Conservation (phyloP, 2,329 filamentous ascomycete species). For the Elsinoe necatrix region DNA sequence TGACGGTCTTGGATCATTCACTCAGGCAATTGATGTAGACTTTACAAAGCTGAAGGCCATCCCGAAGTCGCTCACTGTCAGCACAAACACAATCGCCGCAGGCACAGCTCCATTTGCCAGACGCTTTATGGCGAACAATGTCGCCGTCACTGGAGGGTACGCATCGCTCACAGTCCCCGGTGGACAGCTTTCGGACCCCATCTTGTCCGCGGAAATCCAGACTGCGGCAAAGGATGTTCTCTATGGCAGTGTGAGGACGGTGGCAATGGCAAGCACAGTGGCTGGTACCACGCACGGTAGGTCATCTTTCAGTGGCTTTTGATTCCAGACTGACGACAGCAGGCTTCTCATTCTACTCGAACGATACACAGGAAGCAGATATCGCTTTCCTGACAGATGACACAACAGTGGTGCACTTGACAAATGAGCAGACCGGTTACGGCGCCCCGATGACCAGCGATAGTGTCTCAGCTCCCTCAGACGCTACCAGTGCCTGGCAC, state of each 20-base stretch:
- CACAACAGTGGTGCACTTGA: conserved; percentile 36
- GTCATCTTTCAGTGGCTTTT: neutral
- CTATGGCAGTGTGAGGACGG: conserved; percentile 62
- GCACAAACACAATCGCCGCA: conserved; percentile 13
- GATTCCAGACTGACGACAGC: neutral
- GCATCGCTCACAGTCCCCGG: conserved; percentile 16
- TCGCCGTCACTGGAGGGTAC: neutral
- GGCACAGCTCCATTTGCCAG: conserved; percentile 16
- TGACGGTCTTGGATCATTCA: conserved; percentile 16
- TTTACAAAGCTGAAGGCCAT: conserved; percentile 17
- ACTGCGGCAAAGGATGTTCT: conserved; percentile 52
- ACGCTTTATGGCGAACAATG: conserved; percentile 16
- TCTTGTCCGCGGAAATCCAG: conserved; percentile 50
- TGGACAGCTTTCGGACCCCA: conserved; percentile 15
- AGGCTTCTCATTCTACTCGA: conserved; percentile 72
- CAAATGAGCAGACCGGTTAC: conserved; percentile 54
- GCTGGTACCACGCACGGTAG: conserved; percentile 58
- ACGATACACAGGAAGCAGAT: conserved; percentile 73
- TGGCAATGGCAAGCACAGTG: conserved; percentile 53
- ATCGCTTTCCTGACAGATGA: conserved; percentile 45
- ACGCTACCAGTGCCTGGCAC: conserved; percentile 61
- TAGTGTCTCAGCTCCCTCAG: conserved; percentile 52
- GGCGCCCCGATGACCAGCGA: conserved; percentile 50
- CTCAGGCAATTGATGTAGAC: conserved; percentile 8
- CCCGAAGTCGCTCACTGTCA: conserved; percentile 14